phyloP scores from a whole-genome alignment of 192 early-diverging fungal species.

The Rhizophagus clarus region DNA sequence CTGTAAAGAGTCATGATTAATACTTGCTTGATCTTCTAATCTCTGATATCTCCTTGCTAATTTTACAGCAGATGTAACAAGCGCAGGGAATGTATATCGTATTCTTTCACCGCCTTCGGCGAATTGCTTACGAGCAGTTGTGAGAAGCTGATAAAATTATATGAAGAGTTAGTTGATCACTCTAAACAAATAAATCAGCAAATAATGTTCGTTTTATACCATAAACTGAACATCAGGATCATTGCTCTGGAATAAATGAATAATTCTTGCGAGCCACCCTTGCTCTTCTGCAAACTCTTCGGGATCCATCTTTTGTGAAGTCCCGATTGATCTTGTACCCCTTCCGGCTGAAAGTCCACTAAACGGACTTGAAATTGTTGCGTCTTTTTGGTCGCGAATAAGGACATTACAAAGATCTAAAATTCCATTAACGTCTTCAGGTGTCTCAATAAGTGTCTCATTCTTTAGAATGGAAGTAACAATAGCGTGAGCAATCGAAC shows the following conservation, averaged over 20 bases:
- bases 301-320: constrained; percentile 62
- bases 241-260: constrained; percentile 72
- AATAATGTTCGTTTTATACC: constrained; percentile 39
- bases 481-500: constrained; percentile 79
- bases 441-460: constrained; percentile 63
- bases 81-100: constrained; percentile 88
- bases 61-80: constrained; percentile 71
- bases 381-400: constrained; percentile 81
- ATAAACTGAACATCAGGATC: constrained; percentile 80
- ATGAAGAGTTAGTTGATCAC: not conserved
- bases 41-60: constrained; percentile 61
- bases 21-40: constrained; percentile 44
- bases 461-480: constrained; percentile 71
- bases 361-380: constrained; percentile 47
- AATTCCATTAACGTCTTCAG: constrained; percentile 77
- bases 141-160: constrained; percentile 59
- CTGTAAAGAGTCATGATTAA: not conserved
- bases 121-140: constrained; percentile 83
- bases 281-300: constrained; percentile 94
- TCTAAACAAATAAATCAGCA: not conserved
- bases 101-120: constrained; percentile 90
- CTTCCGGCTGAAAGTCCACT: constrained; percentile 34
- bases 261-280: constrained; percentile 78
- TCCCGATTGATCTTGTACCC: not conserved
- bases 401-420: constrained; percentile 82